Evolutionary conservation across 2,329 filamentous ascomycete species (phyloP).

Genomic region (Didymella pomorum): DNA sequence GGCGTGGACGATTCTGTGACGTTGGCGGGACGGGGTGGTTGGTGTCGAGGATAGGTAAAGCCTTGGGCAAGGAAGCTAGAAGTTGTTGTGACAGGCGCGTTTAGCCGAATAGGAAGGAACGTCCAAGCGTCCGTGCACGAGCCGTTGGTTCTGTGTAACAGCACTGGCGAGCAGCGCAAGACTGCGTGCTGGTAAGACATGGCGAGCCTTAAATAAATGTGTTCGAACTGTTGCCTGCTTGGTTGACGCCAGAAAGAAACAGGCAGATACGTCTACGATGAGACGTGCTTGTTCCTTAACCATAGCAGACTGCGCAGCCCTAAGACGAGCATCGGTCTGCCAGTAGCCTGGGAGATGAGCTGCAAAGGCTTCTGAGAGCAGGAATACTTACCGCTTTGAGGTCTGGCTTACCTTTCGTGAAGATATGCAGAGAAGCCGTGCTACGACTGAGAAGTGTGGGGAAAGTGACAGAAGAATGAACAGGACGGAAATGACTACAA

Average conservation of each 20-base stretch:
- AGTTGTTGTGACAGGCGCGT: slow-evolving; percentile 43
- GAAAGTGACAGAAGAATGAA: neutral
- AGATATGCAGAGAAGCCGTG: neutral
- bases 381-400: neutral
- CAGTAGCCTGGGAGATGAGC: neutral
- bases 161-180: slow-evolving; percentile 4
- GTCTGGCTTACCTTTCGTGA: neutral
- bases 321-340: neutral
- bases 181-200: slow-evolving; percentile 2
- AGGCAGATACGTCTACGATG: slow-evolving; percentile 1
- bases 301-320: neutral
- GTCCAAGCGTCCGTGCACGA: slow-evolving; percentile 32
- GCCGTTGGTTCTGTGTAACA: slow-evolving; percentile 28
- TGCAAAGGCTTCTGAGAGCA: neutral
- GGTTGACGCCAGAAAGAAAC: neutral
- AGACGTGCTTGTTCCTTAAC: neutral
- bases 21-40: slow-evolving; percentile 46
- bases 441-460: neutral
- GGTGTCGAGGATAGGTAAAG: slow-evolving; percentile 35
- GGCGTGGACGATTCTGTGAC: slow-evolving; percentile 41
- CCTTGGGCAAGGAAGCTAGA: slow-evolving; percentile 36
- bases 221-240: slow-evolving; percentile 6
- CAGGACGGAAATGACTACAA: neutral
- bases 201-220: neutral
- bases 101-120: slow-evolving; percentile 38